Percentiles rank a stretch among this genome's conserved stretches.
These are phyloP conservation scores for Apodospora peruviana DNA, from an alignment of 495 filamentous ascomycete genomes.

Conservation along the genomic window DNA sequence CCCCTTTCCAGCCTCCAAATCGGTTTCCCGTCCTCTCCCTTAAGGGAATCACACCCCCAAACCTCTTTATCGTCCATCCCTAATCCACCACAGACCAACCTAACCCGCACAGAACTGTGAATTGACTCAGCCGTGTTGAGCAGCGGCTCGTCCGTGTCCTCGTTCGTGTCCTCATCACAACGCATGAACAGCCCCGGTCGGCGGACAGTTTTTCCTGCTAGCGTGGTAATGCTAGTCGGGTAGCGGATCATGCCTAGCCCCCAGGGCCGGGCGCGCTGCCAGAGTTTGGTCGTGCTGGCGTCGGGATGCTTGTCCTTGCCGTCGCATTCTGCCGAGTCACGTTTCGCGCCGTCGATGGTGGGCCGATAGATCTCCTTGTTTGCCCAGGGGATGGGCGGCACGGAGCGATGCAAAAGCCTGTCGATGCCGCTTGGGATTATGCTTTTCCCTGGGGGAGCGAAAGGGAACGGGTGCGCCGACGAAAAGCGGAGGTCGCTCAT, in stretches of 20 bases:
- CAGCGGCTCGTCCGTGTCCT: constrained; percentile 25
- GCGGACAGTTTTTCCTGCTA: constrained; percentile 23
- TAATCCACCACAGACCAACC: constrained; percentile 21
- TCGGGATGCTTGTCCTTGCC: constrained; percentile 13
- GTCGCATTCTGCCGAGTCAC: constrained; percentile 16
- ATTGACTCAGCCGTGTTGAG: constrained; percentile 22
- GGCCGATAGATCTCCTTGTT: constrained; percentile 1
- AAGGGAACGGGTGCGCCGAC: constrained; percentile 28
- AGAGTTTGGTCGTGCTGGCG: constrained; percentile 4
- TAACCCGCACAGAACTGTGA: constrained; percentile 19
- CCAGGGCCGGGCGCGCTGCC: constrained; percentile 23
- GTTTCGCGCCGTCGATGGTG: constrained; percentile 5
- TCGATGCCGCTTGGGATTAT: not conserved
- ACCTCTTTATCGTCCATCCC: constrained; percentile 19
- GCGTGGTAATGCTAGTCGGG: constrained; percentile 14
- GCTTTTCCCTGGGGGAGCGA: constrained; percentile 6
- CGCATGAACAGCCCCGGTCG: constrained; percentile 22
- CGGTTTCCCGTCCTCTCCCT: not conserved
- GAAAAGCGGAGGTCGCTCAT: constrained; percentile 21
- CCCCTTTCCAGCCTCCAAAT: constrained; percentile 18
- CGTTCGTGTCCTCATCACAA: constrained; percentile 25
- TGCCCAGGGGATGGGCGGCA: constrained; percentile 15
- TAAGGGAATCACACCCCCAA: constrained; percentile 21
- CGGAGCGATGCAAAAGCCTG: constrained; percentile 6
- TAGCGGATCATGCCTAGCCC: constrained; percentile 16